These are phyloP conservation scores for Acer negundo DNA, from an alignment of 345 rosid genomes.

Conservation along the genomic window DNA sequence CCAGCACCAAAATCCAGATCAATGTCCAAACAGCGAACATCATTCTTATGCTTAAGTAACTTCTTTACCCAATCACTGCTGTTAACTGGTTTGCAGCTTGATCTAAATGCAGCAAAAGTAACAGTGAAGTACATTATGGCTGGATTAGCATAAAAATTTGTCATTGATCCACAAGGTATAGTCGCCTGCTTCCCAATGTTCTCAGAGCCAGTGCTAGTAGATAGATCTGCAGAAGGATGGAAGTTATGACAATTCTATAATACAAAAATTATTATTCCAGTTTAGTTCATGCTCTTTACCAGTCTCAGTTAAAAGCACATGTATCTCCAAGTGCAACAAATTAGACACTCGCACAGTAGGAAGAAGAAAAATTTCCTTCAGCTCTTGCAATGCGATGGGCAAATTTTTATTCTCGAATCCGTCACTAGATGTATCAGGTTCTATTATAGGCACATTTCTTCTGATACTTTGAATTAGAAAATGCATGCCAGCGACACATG, in stretches of 20 bases:
- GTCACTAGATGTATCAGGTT: conserved; percentile 56
- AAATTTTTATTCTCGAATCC: conserved; percentile 41
- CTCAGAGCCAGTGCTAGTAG: conserved; percentile 32
- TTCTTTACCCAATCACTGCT: conserved; percentile 87
- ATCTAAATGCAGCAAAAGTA: conserved; percentile 57
- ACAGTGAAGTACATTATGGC: conserved; percentile 62
- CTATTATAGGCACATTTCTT: conserved; percentile 70
- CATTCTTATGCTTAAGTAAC: conserved; percentile 60
- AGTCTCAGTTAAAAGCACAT: conserved; percentile 64
- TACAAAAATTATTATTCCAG: conserved; percentile 18
- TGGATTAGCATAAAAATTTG: conserved; percentile 82
- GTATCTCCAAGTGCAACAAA: conserved; percentile 66
- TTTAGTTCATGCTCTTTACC: conserved; percentile 49
- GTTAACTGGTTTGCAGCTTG: conserved; percentile 78
- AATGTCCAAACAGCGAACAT: conserved; percentile 58
- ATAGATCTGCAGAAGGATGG: conserved; percentile 49
- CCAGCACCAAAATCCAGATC: conserved; percentile 87
- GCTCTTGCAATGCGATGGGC: conserved; percentile 68
- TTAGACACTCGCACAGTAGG: conserved; percentile 87
- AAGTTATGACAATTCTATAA: conserved; percentile 25
- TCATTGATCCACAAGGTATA: conserved; percentile 70
- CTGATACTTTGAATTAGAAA: conserved; percentile 74
- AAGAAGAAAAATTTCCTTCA: conserved; percentile 83
- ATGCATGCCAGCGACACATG: conserved; percentile 53
- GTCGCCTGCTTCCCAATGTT: conserved; percentile 74